Conservation (phyloP, 2,329 filamentous ascomycete genomes). For the Penicillium sp. region DNA sequence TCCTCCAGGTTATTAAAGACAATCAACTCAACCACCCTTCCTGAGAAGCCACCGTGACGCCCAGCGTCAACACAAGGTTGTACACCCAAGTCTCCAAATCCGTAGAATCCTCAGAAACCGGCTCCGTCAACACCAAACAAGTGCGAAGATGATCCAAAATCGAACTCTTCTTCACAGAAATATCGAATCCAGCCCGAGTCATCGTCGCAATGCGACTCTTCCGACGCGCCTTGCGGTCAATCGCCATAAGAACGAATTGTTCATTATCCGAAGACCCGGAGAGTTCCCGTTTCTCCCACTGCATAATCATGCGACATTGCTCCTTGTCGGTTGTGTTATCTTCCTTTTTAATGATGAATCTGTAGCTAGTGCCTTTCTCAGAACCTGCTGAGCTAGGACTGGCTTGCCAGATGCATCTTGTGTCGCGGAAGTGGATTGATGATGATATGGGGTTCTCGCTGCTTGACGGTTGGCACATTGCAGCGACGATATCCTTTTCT, state of each 20-base stretch:
- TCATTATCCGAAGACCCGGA: conserved; percentile 5
- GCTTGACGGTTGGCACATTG: conserved; percentile 15
- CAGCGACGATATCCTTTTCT: conserved; percentile 21
- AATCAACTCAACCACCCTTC: conserved; percentile 28
- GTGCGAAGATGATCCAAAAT: conserved; percentile 24
- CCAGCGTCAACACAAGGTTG: conserved; percentile 33
- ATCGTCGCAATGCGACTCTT: conserved; percentile 26
- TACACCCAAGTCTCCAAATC: conserved; percentile 28
- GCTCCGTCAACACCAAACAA: conserved; percentile 19
- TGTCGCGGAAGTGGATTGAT: conserved; percentile 20
- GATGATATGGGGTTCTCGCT: neutral
- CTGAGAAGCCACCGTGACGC: conserved; percentile 31
- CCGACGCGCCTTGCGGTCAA: conserved; percentile 22
- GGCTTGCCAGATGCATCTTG: conserved; percentile 21
- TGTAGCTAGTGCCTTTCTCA: conserved; percentile 15
- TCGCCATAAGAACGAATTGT: conserved; percentile 23
- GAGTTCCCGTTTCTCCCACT: conserved; percentile 22
- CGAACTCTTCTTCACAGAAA: conserved; percentile 28
- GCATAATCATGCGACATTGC: conserved; percentile 19
- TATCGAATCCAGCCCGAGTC: conserved; percentile 22
- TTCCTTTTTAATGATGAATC: conserved; percentile 16
- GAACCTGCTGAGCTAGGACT: conserved; percentile 5
- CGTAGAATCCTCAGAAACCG: conserved; percentile 12
- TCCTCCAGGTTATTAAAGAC: neutral
- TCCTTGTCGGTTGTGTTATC: conserved; percentile 1